Conservation (phyloP, 2,329 filamentous ascomycete species). For the Exophiala sp. region DNA sequence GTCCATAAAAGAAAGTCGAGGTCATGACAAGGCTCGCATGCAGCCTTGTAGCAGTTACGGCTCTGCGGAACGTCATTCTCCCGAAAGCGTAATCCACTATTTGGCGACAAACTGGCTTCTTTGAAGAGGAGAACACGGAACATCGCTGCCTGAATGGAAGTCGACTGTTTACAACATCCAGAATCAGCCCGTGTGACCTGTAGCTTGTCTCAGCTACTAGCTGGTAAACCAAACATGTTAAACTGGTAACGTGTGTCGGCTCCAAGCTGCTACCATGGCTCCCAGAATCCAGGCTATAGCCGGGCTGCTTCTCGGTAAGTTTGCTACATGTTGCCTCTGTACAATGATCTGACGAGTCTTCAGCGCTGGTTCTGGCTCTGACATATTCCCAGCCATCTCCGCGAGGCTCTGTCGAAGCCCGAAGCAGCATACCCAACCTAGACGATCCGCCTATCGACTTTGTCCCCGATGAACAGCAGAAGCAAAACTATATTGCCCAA, state of each 20-base stretch:
- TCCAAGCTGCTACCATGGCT: slow-evolving; percentile 12
- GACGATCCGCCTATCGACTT: slow-evolving; percentile 7
- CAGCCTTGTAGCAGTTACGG: slow-evolving; percentile 2
- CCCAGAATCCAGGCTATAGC: not conserved
- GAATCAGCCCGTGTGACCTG: not conserved
- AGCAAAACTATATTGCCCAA: slow-evolving; percentile 19
- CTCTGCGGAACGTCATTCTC: slow-evolving; percentile 14
- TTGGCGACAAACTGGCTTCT: slow-evolving; percentile 21
- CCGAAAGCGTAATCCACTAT: slow-evolving; percentile 1
- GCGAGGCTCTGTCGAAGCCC: slow-evolving; percentile 5
- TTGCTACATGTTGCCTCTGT: not conserved
- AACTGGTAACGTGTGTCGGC: slow-evolving; percentile 2
- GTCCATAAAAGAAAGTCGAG: too few relatives aligned
- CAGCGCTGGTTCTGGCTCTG: slow-evolving; percentile 6
- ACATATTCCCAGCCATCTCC: not conserved
- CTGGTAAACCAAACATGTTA: slow-evolving; percentile 8
- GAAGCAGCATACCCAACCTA: not conserved
- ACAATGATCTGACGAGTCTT: not conserved
- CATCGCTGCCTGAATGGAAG: not conserved
- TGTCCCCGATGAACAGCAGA: slow-evolving; percentile 15
- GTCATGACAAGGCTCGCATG: too few relatives aligned
- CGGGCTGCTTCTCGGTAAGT: slow-evolving; percentile 12
- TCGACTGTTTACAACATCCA: not conserved
- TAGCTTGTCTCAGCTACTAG: not conserved
- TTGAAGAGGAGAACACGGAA: not conserved